Evolutionary conservation across 2,329 filamentous ascomycete species (phyloP), one percentile per base, ranked within the genome.

Genomic region (Penicillium sp.): DNA sequence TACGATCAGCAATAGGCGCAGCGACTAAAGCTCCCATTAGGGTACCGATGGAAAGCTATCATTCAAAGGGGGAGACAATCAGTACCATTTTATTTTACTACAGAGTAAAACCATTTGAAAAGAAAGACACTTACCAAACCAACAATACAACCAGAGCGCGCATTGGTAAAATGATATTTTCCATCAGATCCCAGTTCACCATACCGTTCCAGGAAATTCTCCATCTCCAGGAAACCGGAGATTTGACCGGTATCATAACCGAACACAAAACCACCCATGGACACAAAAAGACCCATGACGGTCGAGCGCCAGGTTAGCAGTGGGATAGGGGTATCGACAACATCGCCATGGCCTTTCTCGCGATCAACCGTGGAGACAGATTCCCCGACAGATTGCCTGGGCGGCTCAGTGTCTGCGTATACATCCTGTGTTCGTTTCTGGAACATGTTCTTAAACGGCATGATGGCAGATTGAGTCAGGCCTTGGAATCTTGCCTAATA

Each of bases 241-340:
- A 78, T 78, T 52, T 78, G 75, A 58, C 75, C 73, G 5, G 76
- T 76, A 49, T 77, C 72, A 42, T 75, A 76, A 6, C 74, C 73
- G 43, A 75, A 76, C 6, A 75, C 68, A 47, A 77, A 73, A 1
- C 76, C 76, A n/a, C 75, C 75, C 73, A 78, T 77, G 1, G 75
- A 78, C 24, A 77, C 71, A n/a, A 77, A 70, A 33, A 70, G 60
- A 6, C 70, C 66, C 48, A 73, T 70, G 8, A 71, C 61, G 8
- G 63, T 61, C n/a, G 69, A 64, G 26, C 71, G 70, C 52, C 68
- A 69, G 6, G 70, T 71, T 5, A 68, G 63, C 0, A 73, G 66
- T 3, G 72, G 61, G 23, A 74, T 68, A 6, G 63, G 54, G 2
- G 62, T 62, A 26, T 65, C 62, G 4, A 65, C 54, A 10, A 59